Conservation (phyloP, 345 rosid genomes). For the Melaleuca quinquenervia region DNA sequence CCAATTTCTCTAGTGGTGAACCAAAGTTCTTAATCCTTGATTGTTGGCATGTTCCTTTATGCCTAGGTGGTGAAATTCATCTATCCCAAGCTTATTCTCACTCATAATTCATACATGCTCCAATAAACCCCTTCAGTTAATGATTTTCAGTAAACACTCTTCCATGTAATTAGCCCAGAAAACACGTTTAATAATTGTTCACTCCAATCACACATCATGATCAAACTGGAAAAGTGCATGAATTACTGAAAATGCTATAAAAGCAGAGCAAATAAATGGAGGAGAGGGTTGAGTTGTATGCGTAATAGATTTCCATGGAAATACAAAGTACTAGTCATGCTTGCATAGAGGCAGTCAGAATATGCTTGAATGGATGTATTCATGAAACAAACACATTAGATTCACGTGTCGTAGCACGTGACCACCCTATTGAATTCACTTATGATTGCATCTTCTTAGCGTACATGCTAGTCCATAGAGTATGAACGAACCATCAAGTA, state of each 20-base stretch:
- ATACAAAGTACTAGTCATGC: not conserved
- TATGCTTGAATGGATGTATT: not conserved
- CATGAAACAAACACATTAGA: not conserved
- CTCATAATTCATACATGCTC: not conserved
- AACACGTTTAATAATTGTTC: not conserved
- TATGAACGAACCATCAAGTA: not conserved
- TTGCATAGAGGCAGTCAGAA: not conserved
- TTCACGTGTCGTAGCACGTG: not conserved
- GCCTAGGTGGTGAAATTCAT: not conserved
- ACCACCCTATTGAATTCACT: not conserved
- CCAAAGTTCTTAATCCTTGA: not conserved
- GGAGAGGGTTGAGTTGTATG: not conserved
- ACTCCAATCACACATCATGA: not conserved
- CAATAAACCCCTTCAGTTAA: not conserved
- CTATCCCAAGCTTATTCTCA: not conserved
- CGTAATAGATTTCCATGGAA: not conserved
- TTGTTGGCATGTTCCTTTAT: not conserved
- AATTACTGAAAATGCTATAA: not conserved
- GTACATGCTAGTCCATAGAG: not conserved
- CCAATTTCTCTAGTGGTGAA: not conserved
- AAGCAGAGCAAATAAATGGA: not conserved
- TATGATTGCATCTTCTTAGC: not conserved
- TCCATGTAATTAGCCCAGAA: not conserved
- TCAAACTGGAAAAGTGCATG: not conserved
- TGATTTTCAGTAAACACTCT: not conserved